Evolutionary conservation across 2,329 filamentous ascomycete species (phyloP), one percentile per base, ranked within the genome.

Genomic region (Beauveria australis): DNA sequence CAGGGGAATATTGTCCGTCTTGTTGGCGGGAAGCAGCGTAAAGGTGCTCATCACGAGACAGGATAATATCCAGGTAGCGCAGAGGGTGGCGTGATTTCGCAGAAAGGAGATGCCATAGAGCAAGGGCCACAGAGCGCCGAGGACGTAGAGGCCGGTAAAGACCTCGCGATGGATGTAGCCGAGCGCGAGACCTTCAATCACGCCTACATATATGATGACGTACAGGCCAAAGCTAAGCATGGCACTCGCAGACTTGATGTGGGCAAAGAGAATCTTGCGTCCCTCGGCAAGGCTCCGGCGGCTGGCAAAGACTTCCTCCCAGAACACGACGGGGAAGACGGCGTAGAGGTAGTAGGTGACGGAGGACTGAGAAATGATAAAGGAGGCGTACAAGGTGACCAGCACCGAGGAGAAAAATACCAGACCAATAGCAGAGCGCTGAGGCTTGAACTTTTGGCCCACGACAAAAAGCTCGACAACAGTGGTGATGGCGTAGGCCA

Each of bases 111-210:
- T 68, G 0, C 94, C 93, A 66, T 94, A 89, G 0, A 85, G 78
- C 0, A 81, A 66, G 0, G 94, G 94, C 89, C 92, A 99, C 48
- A 89, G 79, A 1, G 87, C 83, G 3, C 85, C 92, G 3, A 92
- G 66, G 28, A 92, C 68, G 69, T 92, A 99, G 60, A 93, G 84
- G 1, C 84, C 76, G 0, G 93, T 96, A 67, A 95, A 88, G 26
- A 97, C 85, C 69, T 96, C 89, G 46, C 94, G 87, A 67, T 93
- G 83, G 61, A 96, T 96, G 72, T 99, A 99, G 55, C 91, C 92
- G 75, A 96, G 80, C 24, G 94, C 92, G 71, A 99, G 79, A 58
- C 88, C 90, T 71, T 93, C 84, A 26, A 99, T 81, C 9, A 96
- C 78, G 8, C 79, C 87, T 59, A 97, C 72, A 69, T 92, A 96